Evolutionary conservation across 495 filamentous ascomycete species (phyloP).

Genomic region (Talaromyces thailandensis): DNA sequence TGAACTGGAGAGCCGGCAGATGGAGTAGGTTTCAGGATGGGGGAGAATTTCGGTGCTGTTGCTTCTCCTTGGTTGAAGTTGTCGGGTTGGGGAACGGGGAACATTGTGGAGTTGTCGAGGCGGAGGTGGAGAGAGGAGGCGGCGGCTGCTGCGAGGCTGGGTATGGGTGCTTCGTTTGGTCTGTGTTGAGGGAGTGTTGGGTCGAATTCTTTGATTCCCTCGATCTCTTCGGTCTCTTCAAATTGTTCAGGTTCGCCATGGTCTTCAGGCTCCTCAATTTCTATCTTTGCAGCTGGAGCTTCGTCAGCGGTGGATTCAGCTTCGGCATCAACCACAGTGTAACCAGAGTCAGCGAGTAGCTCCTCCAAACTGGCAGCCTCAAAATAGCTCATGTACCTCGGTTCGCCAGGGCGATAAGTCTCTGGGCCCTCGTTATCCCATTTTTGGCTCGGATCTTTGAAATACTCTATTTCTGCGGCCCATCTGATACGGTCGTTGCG

Average conservation of each 20-base stretch:
- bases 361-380: background rate
- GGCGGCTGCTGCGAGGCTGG: conserved; percentile 7
- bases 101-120: conserved; percentile 24
- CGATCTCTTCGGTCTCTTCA: conserved; percentile 9
- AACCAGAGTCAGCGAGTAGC: background rate
- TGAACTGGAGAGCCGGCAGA: conserved; percentile 23
- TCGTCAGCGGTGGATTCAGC: background rate
- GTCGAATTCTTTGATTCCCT: conserved; percentile 19
- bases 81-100: conserved; percentile 27
- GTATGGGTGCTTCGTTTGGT: conserved; percentile 33
- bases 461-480: conserved; percentile 41
- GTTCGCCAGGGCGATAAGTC: background rate
- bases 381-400: background rate
- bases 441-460: conserved; percentile 15
- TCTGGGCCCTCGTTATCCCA: conserved; percentile 5
- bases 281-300: no score
- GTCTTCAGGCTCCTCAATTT: background rate
- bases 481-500: conserved; percentile 51
- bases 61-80: conserved; percentile 30
- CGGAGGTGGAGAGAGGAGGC: conserved; percentile 25
- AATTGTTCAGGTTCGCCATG: background rate
- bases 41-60: conserved; percentile 26
- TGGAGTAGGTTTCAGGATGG: conserved; percentile 16
- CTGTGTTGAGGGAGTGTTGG: conserved; percentile 67
- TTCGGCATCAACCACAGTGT: conserved; percentile 1